These are phyloP conservation scores for Nigrospora oryzae DNA, from an alignment of 2,329 filamentous ascomycete genomes.

Conservation along the genomic window DNA sequence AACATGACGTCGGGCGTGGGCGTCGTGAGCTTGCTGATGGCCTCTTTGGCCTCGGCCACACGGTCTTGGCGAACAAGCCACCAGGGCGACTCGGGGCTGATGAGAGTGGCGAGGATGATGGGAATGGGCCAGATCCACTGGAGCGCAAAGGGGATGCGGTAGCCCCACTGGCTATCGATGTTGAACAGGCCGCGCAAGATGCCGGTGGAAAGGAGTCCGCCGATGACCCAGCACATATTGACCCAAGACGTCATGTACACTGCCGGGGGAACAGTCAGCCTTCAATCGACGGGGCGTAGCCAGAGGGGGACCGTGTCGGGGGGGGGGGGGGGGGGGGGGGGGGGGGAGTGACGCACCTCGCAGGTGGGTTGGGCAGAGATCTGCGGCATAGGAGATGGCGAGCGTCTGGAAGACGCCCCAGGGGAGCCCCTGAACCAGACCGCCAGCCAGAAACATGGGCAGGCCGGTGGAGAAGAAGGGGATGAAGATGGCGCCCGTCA, in stretches of 20 bases:
- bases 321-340: too few relatives aligned
- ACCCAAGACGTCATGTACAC: constrained; percentile 6
- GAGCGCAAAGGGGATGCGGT: constrained; percentile 4
- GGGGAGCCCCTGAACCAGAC: constrained; percentile 5
- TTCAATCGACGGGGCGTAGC: neutral
- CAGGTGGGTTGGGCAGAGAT: constrained; percentile 4
- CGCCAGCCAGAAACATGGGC: constrained; percentile 5
- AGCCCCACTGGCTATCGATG: constrained; percentile 3
- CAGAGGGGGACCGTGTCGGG: too few relatives aligned
- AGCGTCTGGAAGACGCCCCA: constrained; percentile 7
- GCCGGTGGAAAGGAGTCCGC: constrained; percentile 2
- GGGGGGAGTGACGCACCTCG: neutral
- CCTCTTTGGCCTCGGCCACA: constrained; percentile 2
- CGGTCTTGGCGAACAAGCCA: constrained; percentile 4
- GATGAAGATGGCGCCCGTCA: constrained; percentile 6
- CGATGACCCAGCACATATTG: constrained; percentile 5
- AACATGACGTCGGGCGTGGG: neutral
- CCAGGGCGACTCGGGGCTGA: constrained; percentile 5
- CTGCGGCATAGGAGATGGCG: constrained; percentile 4
- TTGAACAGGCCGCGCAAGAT: constrained; percentile 4
- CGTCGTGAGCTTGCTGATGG: constrained; percentile 1
- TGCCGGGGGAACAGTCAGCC: neutral
- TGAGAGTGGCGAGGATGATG: constrained; percentile 1
- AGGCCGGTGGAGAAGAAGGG: constrained; percentile 6
- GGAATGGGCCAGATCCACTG: constrained; percentile 6